phyloP scores from a whole-genome alignment of 176 grass and related monocot genomes.

The Chloris gayana region DNA sequence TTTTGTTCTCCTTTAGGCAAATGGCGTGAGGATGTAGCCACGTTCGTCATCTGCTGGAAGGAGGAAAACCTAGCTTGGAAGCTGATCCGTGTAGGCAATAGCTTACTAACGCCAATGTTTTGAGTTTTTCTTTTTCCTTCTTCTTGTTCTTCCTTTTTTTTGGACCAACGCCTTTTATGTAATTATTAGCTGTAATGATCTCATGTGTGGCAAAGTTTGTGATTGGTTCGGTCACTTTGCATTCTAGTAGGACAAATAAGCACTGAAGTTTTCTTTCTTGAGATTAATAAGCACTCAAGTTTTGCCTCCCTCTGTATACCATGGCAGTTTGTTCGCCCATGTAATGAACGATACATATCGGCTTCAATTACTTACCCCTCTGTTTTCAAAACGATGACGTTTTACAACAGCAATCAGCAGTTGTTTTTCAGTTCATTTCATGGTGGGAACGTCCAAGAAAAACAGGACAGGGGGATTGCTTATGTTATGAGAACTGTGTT shows the following conservation, averaged over 20 bases:
- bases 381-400: too few relatives aligned
- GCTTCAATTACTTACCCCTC: too few relatives aligned
- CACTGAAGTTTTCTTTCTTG: too few relatives aligned
- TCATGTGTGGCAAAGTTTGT: not conserved
- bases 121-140: not conserved
- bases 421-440: too few relatives aligned
- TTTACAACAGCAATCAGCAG: too few relatives aligned
- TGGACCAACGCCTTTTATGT: not conserved
- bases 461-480: too few relatives aligned
- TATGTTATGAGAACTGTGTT: too few relatives aligned
- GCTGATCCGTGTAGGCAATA: conserved; percentile 10
- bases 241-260: too few relatives aligned
- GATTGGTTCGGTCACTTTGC: not conserved
- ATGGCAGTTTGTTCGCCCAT: not conserved
- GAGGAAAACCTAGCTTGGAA: conserved; percentile 1
- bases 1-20: conserved; percentile 12
- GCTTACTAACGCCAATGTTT: conserved; percentile 17
- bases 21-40: not conserved
- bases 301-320: not conserved
- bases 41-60: not conserved
- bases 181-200: conserved; percentile 13
- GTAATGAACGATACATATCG: not conserved
- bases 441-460: too few relatives aligned
- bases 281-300: too few relatives aligned
- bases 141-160: not conserved